Evolutionary conservation across 257 asterid species (phyloP).

Genomic region (Knoxia roxburghii): DNA sequence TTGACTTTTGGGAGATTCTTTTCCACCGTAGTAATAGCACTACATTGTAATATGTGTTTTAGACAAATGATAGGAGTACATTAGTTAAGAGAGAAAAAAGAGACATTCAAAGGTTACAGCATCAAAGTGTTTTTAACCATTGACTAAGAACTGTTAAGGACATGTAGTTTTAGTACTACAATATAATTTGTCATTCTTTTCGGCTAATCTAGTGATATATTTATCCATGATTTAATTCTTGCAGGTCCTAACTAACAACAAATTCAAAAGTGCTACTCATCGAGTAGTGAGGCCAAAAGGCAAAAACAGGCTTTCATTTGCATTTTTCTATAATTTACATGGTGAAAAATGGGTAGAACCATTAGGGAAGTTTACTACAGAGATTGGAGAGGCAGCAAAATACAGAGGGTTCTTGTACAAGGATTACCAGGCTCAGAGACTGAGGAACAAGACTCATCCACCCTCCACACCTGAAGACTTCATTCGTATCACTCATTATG

Average conservation of each 20-base stretch:
- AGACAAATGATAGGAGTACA: no score
- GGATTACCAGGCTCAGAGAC: slow-evolving; percentile 29
- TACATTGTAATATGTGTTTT: no score
- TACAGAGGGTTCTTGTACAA: slow-evolving; percentile 32
- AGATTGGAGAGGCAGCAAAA: slow-evolving; percentile 27
- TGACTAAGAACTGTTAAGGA: no score
- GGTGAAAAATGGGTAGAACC: slow-evolving; percentile 45
- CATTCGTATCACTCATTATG: not conserved
- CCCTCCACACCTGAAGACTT: slow-evolving; percentile 31
- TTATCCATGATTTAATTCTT: no score
- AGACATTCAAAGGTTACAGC: no score
- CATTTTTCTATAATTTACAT: slow-evolving; percentile 32
- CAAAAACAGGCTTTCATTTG: slow-evolving; percentile 27
- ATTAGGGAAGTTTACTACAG: slow-evolving; percentile 28
- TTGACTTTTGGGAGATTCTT: no score
- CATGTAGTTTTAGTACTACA: no score
- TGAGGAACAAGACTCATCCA: slow-evolving; percentile 35
- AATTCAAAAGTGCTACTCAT: slow-evolving; percentile 45
- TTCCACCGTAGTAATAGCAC: no score
- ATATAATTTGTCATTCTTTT: no score
- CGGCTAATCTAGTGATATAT: no score
- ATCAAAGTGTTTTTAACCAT: no score
- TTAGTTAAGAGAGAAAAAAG: no score
- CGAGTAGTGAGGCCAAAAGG: slow-evolving; percentile 31
- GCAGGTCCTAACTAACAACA: slow-evolving; percentile 19